phyloP scores from a whole-genome alignment of 2,329 filamentous ascomycete genomes.

The Fusarium concolor region DNA sequence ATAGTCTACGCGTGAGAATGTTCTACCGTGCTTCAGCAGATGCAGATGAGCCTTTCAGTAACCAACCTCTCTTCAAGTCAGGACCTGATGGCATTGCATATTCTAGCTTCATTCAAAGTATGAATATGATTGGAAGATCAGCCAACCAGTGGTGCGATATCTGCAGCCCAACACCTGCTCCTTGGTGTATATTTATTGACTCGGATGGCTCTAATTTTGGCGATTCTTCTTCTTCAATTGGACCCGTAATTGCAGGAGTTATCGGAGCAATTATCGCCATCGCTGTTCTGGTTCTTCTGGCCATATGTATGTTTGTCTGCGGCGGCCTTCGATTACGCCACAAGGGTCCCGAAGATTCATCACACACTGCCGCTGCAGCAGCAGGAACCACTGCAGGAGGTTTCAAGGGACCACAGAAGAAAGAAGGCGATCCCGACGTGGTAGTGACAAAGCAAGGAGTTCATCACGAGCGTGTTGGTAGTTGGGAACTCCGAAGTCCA shows the following conservation, averaged over 20 bases:
- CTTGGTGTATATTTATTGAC: slow-evolving; percentile 52
- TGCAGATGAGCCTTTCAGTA: slow-evolving; percentile 48
- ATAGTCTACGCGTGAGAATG: slow-evolving; percentile 66
- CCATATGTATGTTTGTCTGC: slow-evolving; percentile 49
- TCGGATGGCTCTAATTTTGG: neutral
- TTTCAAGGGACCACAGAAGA: slow-evolving; percentile 61
- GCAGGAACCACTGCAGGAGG: slow-evolving; percentile 52
- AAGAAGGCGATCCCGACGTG: slow-evolving; percentile 58
- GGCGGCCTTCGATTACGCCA: slow-evolving; percentile 51
- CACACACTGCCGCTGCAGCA: slow-evolving; percentile 5
- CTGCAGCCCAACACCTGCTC: slow-evolving; percentile 51
- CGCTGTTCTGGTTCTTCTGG: slow-evolving; percentile 51
- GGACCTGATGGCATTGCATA: slow-evolving; percentile 54
- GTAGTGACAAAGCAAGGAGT: slow-evolving; percentile 53
- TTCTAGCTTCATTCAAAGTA: slow-evolving; percentile 52
- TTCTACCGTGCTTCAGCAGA: slow-evolving; percentile 64
- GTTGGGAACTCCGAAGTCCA: slow-evolving; percentile 59
- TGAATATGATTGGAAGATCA: slow-evolving; percentile 52
- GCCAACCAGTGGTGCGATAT: slow-evolving; percentile 57
- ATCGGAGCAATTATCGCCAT: slow-evolving; percentile 59
- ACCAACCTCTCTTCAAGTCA: slow-evolving; percentile 57
- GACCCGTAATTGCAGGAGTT: slow-evolving; percentile 57
- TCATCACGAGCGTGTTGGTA: slow-evolving; percentile 60
- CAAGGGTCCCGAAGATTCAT: slow-evolving; percentile 6
- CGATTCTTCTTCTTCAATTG: slow-evolving; percentile 36